phyloP scores from a whole-genome alignment of 2,329 filamentous ascomycete genomes.

The Cadophora sp. region DNA sequence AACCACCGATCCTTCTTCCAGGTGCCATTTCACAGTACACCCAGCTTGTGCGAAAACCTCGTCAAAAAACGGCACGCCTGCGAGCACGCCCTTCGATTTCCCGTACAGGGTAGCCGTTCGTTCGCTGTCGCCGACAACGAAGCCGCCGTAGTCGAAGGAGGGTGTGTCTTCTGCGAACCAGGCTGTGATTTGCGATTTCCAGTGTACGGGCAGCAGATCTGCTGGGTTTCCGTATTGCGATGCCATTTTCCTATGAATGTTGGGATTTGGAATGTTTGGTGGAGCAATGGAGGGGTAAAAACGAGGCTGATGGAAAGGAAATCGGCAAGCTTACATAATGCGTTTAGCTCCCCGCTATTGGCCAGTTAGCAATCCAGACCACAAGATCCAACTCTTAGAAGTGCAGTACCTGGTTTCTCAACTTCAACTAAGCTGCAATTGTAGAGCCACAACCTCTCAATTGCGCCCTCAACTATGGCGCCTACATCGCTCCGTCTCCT shows the following conservation, averaged over 20 bases:
- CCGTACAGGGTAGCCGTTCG: constrained; percentile 71
- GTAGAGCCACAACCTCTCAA: constrained; percentile 2
- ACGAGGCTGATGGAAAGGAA: neutral
- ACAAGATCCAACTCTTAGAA: neutral
- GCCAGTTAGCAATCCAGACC: neutral
- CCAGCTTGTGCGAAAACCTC: constrained; percentile 91
- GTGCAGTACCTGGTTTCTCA: neutral
- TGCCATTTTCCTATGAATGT: constrained; percentile 38
- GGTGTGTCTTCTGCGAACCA: constrained; percentile 98
- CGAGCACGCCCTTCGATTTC: constrained; percentile 80
- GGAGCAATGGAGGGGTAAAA: constrained; percentile 5
- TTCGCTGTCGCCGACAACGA: constrained; percentile 81
- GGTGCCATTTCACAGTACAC: constrained; percentile 91
- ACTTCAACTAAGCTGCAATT: neutral
- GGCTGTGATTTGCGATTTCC: constrained; percentile 78
- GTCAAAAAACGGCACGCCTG: constrained; percentile 92
- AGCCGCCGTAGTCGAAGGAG: constrained; percentile 95
- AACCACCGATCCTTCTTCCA: constrained; percentile 75
- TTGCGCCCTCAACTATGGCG: constrained; percentile 30
- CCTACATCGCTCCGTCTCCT: constrained; percentile 30
- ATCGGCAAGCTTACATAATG: neutral
- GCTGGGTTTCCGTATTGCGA: constrained; percentile 61
- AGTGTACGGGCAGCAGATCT: constrained; percentile 83
- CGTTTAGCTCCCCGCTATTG: constrained; percentile 7
- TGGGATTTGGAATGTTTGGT: neutral